These are phyloP conservation scores for Fusarium hostae DNA, from an alignment of 2,329 filamentous ascomycete species.

Conservation along the genomic window DNA sequence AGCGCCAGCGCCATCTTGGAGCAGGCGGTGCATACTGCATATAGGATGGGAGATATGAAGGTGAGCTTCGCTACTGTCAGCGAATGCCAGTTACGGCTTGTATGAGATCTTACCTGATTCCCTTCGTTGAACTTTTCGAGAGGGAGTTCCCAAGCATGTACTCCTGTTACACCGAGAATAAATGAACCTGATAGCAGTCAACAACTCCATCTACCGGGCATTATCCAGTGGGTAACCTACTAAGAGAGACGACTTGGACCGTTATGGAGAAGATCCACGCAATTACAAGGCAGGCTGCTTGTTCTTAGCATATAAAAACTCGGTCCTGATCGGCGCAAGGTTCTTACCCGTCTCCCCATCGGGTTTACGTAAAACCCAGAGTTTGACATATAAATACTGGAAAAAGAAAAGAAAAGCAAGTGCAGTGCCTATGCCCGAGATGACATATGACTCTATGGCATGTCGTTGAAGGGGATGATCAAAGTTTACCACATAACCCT, in stretches of 20 bases:
- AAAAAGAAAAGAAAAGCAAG: constrained; percentile 38
- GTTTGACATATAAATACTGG: constrained; percentile 43
- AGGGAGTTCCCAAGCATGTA: constrained; percentile 49
- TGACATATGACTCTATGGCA: constrained; percentile 33
- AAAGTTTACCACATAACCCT: constrained; percentile 50
- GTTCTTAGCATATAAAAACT: background rate
- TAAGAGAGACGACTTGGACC: constrained; percentile 26
- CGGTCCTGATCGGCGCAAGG: background rate
- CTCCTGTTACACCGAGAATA: constrained; percentile 35
- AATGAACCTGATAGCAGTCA: constrained; percentile 21
- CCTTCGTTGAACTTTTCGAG: constrained; percentile 31
- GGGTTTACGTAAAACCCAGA: constrained; percentile 32
- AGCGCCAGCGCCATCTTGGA: constrained; percentile 53
- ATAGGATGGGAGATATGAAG: constrained; percentile 36
- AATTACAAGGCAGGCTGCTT: constrained; percentile 26
- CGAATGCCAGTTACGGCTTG: background rate
- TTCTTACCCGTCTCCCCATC: constrained; percentile 37
- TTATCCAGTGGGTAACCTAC: constrained; percentile 5
- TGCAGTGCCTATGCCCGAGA: constrained; percentile 32
- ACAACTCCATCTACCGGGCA: no score
- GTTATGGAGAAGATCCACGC: constrained; percentile 40
- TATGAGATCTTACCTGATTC: constrained; percentile 1
- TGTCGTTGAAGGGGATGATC: constrained; percentile 45
- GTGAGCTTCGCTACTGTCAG: constrained; percentile 31
- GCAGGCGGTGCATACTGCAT: constrained; percentile 45